Evolutionary conservation across 2,329 filamentous ascomycete species (phyloP).

Genomic region (Colletotrichum camelliae): DNA sequence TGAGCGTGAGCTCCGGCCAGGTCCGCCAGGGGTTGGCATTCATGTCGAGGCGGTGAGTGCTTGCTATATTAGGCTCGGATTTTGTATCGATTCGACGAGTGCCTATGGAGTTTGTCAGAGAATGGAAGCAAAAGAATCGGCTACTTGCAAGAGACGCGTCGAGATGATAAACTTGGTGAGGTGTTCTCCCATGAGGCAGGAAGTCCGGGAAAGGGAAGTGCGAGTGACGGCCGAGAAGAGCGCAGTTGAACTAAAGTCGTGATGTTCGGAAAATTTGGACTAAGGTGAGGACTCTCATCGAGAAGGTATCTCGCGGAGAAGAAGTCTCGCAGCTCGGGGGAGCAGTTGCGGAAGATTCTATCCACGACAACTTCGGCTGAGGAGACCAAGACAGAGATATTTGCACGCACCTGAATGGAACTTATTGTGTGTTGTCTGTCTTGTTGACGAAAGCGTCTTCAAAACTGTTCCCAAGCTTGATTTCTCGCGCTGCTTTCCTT

Average conservation of each 20-base stretch:
- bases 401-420: neutral
- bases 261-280: too few species aligned
- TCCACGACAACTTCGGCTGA: neutral
- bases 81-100: neutral
- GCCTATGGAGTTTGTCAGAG: neutral
- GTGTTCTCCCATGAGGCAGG: neutral
- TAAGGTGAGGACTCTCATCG: too few species aligned
- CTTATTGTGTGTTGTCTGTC: neutral
- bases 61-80: neutral
- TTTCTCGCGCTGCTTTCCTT: neutral
- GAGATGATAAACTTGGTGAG: neutral
- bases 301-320: neutral
- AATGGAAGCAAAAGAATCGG: neutral
- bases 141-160: neutral
- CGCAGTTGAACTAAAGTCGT: neutral
- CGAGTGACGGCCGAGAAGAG: neutral
- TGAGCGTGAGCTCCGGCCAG: slow-evolving; percentile 35
- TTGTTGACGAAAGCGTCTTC: neutral
- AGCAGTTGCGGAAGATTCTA: neutral
- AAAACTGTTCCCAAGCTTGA: neutral
- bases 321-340: neutral
- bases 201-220: neutral
- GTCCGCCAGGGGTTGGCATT: slow-evolving; percentile 32
- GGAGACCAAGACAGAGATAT: neutral
- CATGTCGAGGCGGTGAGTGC: neutral